phyloP scores from a whole-genome alignment of 345 rosid species.

The Alliaria petiolata region DNA sequence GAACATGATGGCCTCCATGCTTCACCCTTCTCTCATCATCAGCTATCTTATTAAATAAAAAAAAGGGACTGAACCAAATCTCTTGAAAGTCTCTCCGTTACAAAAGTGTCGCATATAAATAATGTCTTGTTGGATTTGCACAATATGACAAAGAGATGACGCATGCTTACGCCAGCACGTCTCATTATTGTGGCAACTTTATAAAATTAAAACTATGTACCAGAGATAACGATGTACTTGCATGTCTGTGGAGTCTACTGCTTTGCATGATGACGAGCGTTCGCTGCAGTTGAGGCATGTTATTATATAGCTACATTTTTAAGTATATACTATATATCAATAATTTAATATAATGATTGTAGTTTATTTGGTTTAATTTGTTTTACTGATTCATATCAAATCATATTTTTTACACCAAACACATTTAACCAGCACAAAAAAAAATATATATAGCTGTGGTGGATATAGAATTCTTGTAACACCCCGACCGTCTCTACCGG shows the following conservation, averaged over 20 bases:
- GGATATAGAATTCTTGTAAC: too few species aligned
- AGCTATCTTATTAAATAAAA: conserved; percentile 24
- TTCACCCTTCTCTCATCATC: conserved; percentile 35
- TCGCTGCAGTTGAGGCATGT: background rate
- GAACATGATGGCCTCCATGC: conserved; percentile 86
- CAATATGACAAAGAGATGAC: conserved; percentile 39
- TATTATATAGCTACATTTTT: background rate
- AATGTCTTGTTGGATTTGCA: conserved; percentile 28
- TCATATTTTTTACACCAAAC: background rate
- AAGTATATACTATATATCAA: background rate
- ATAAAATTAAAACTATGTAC: background rate
- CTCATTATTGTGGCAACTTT: conserved; percentile 23
- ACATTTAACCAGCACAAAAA: background rate
- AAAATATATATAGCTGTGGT: background rate
- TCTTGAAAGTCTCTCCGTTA: conserved; percentile 32
- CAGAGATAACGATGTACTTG: conserved; percentile 3
- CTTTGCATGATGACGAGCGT: background rate
- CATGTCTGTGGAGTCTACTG: background rate
- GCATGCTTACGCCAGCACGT: conserved; percentile 53
- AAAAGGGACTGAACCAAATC: conserved; percentile 33
- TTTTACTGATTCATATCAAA: background rate
- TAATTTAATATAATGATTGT: background rate
- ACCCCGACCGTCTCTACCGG: too few species aligned
- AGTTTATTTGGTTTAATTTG: background rate
- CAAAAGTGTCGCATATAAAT: conserved; percentile 18